Base-by-base conservation (phyloP, 1,284 basidiomycete species). In the Naganishia sp. region DNA sequence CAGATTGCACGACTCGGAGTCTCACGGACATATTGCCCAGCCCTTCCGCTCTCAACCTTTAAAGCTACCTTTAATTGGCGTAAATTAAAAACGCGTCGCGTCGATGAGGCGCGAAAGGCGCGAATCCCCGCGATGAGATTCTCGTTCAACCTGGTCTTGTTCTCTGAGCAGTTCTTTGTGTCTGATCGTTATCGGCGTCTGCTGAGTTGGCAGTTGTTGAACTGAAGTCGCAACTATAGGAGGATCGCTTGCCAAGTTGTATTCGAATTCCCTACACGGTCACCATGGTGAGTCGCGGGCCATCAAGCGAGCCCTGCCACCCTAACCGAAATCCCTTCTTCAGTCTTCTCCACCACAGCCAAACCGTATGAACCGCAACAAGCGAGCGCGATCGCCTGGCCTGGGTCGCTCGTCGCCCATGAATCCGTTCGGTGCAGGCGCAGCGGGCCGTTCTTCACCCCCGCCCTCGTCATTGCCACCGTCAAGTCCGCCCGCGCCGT, bases 401-500 rank as follows among this genome's bases (percentile, higher is more conserved):
- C 69, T 52, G 21, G 65, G 18, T 49, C 55, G 60, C 31, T 69
- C 68, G 9, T 72, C 68, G 3, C 68, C 73, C 15, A 21, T 54
- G 51, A 55, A 53, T 21, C 56, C 49, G n/a, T 57, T 25, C 46
- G 63, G 53, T 17, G 63, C 64, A 15, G 73, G 74, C 6, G 75
- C 75, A 17, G 75, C 76, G n/a, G 69, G 68, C 32, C 69, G 74
- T 25, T 74, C 75, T 1, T 71, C 72, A 7, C 75, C 77, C 32
- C 73, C 75, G 3, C 75, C 79, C 4, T 77, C 79, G 1, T 78
- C 78, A 10, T 73, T 78, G 1, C 81, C 81, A 0, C 80, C 80
- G 21, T 81, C 89, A 9, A 90, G 89, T 21, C 90, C 92, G 3
- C 90, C 87, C 2, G 84, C 86, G 0, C 87, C 89, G 0, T 93